Base-by-base conservation (phyloP, 177 flowering plant species). In the Vitis hybrid region DNA sequence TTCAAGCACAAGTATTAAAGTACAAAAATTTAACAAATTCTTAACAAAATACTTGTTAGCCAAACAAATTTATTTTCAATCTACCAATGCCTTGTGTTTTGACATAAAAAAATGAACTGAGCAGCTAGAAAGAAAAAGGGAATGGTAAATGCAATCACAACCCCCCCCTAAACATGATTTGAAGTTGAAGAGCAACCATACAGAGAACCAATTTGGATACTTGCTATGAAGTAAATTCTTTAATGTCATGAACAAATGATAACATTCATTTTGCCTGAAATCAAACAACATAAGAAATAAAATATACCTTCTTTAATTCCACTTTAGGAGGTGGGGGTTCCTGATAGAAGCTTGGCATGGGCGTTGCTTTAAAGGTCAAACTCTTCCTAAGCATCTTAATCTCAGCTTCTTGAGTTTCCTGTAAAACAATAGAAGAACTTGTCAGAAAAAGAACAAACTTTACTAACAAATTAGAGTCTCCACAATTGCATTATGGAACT, bases 381-480 rank as follows among this genome's bases (percentile, higher is more conserved):
- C 82, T 91, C 83, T 93, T 95, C 81, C 99, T 80, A 9, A 93
- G 79, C 82, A 79, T 80, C 81, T 82, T 95, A 73, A 95, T 80
- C 80, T 95, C 99, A 65, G 98, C 98, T 73, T 90, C 99, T 77
- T 84, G 97, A 80, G 85, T 77, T 81, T 93, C 98, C 99, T 95
- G 71, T 51, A 63, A 65, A 29, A 48, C 20, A 14, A 66, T 61
- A 34, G 5, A 8, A 48, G 54, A 62, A 7, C 3, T 10, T 5
- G 5, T 51, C 19, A 62, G 0, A 55, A 15, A 2, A 18, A 61
- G n/a, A 57, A 58, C 18, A 11, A n/a, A 14, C 14, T 16, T 14
- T 31, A 56, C 1, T 19, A 15, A 49, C n/a, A 20, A 29, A 20
- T 59, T 15, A 22, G 31, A 29, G 15, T 61, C 12, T 29, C 55